Base-by-base conservation (phyloP, 305 asterid species). In the Solanum chacoense region DNA sequence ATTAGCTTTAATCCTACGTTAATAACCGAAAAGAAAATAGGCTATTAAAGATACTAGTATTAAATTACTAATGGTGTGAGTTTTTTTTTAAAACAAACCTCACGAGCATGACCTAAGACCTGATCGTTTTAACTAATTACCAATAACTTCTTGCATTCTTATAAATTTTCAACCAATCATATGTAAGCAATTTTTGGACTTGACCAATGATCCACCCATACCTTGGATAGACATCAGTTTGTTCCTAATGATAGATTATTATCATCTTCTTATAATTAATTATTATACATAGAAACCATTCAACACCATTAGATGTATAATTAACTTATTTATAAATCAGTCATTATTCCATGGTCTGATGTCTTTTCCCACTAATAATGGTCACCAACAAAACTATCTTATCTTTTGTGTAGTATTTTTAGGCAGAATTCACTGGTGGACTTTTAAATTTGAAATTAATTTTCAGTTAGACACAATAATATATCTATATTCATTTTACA, bases 361-460 rank as follows among this genome's bases (percentile, higher is more conserved):
- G 22, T 37, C n/a, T 24, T 37, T 37, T 78, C 63, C 63, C 85
- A 78, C 85, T 37, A 7, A 38, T 37, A 7, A 38, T 34, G 16
- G 45, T 20, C 45, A 75, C 83, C 50, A 32, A 5, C 35, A 78
- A 78, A 37, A 38, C 63, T 24, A n/a, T 37, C 63, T 78, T 2
- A n/a, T 78, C 34, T 37, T 77, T 77, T n/a, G 2, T n/a, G 2
- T 11, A 34, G 22, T 22, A 12, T 77, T 2, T 77, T 78, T 34
- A 9, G n/a, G n/a, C 1, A 2, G 9, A 16, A 50, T 50, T 2
- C n/a, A 50, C 6, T 1, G 1, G 0, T 7, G 1, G 3, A 0
- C 65, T 16, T 6, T 0, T 6, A 16, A 50, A 50, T 0, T 50
- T 50, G n/a, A 2, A 4, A 50, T 16, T 0, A 16, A 50, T 50